These are phyloP conservation scores for Cubamyces sp. DNA, from an alignment of 768 basidiomycete species.

Conservation along the genomic window DNA sequence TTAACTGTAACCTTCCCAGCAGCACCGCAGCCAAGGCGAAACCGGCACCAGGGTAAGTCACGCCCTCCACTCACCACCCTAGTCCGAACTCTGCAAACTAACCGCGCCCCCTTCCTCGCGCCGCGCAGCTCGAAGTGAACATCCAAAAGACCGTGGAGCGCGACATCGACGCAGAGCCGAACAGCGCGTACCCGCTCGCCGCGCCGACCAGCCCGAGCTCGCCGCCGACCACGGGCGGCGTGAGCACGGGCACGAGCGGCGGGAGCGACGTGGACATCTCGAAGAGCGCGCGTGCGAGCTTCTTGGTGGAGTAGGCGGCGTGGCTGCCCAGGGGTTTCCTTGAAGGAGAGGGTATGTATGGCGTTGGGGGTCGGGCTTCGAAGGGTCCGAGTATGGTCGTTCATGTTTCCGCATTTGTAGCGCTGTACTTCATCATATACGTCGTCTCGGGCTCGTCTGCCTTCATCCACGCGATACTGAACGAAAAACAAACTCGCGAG, in stretches of 20 bases:
- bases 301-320: neutral
- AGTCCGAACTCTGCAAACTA: too few relatives aligned
- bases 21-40: conserved; percentile 5
- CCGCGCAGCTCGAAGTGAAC: conserved; percentile 30
- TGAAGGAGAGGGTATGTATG: neutral
- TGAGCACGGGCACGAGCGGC: neutral
- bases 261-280: neutral
- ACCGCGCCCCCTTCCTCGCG: neutral
- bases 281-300: neutral
- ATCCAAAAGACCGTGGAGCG: conserved; percentile 34
- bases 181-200: conserved; percentile 8
- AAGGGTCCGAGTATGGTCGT: too few relatives aligned
- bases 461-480: too few relatives aligned
- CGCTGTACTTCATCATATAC: too few relatives aligned
- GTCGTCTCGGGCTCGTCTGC: too few relatives aligned
- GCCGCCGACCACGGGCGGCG: neutral
- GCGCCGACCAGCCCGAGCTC: neutral
- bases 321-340: neutral
- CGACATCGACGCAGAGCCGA: conserved; percentile 26
- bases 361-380: too few relatives aligned
- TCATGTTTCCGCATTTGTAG: too few relatives aligned
- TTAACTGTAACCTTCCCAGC: neutral
- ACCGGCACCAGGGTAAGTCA: conserved; percentile 10
- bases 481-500: too few relatives aligned
- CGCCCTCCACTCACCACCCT: too few relatives aligned